A percentile compares a stretch with the other conserved stretches of the same genome.
These are phyloP conservation scores for Hansenula anomala DNA, from an alignment of 1,139 yeast species.

Conservation along the genomic window DNA sequence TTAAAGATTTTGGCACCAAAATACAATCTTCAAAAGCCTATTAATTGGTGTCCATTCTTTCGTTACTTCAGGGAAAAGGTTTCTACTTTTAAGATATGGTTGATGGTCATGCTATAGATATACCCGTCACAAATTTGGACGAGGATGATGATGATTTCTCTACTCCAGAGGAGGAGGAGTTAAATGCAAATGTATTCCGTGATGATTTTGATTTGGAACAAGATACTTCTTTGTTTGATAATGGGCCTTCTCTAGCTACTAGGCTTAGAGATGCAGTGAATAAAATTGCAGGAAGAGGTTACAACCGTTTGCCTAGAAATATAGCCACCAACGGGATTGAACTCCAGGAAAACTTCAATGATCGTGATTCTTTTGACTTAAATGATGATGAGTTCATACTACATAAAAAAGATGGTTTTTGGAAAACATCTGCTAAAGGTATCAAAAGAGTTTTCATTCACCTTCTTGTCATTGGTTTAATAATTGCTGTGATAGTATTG, in stretches of 20 bases:
- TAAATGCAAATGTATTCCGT: slow-evolving; percentile 19
- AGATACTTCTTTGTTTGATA: slow-evolving; percentile 10
- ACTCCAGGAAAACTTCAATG: slow-evolving; percentile 17
- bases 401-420: slow-evolving; percentile 1
- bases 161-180: slow-evolving; percentile 9
- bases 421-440: slow-evolving; percentile 3
- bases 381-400: slow-evolving; percentile 20
- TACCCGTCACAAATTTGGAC: slow-evolving; percentile 57
- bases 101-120: slow-evolving; percentile 38
- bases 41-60: no score
- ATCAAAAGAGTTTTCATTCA: slow-evolving; percentile 5
- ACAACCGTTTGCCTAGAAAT: slow-evolving; percentile 10
- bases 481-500: slow-evolving; percentile 13
- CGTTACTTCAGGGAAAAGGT: no score
- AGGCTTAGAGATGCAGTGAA: slow-evolving; percentile 9
- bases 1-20: no score
- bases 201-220: slow-evolving; percentile 29
- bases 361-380: slow-evolving; percentile 19
- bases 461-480: slow-evolving; percentile 6
- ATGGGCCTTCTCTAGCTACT: slow-evolving; percentile 3
- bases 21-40: no score
- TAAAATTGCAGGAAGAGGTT: slow-evolving; percentile 8
- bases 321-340: slow-evolving; percentile 24
- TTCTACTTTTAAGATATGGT: no score
- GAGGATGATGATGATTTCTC: slow-evolving; percentile 43